phyloP scores from a whole-genome alignment of 176 grass and related monocot genomes.

The Areca catechu region DNA sequence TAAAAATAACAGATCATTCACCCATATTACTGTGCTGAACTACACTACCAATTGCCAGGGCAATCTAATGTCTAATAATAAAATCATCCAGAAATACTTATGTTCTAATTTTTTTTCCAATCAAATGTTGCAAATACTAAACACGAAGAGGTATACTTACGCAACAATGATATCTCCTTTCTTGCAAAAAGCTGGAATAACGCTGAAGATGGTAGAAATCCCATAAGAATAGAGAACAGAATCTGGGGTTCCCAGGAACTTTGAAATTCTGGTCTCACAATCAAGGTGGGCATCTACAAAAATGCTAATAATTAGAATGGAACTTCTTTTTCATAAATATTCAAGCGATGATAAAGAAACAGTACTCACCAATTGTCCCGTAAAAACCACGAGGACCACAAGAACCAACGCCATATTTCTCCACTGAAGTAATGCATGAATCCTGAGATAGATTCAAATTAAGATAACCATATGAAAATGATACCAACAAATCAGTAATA shows the following conservation, averaged over 20 bases:
- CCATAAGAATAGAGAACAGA: conserved; percentile 96
- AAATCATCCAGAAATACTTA: no score
- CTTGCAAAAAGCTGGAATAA: conserved; percentile 97
- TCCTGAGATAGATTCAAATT: conserved; percentile 34
- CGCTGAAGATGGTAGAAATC: conserved; percentile 97
- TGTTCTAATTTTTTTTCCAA: no score
- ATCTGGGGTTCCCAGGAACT: conserved; percentile 77
- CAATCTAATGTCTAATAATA: no score
- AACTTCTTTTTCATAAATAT: not conserved
- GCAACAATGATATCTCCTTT: conserved; percentile 96
- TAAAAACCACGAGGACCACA: conserved; percentile 97
- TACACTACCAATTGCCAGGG: no score
- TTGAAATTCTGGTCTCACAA: conserved; percentile 86
- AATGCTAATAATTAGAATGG: not conserved
- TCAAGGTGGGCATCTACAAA: conserved; percentile 94
- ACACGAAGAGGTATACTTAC: conserved; percentile 51
- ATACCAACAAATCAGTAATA: no score
- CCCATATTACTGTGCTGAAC: no score
- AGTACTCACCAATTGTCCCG: conserved; percentile 74
- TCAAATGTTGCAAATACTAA: no score
- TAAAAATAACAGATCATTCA: no score
- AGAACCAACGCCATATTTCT: conserved; percentile 98
- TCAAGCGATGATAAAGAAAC: conserved; percentile 1
- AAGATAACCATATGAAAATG: not conserved
- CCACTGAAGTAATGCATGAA: conserved; percentile 70